Percentiles rank a stretch among this genome's conserved stretches.
These are phyloP conservation scores for Beauveria varroae DNA, from an alignment of 2,329 filamentous ascomycete genomes.

Conservation along the genomic window DNA sequence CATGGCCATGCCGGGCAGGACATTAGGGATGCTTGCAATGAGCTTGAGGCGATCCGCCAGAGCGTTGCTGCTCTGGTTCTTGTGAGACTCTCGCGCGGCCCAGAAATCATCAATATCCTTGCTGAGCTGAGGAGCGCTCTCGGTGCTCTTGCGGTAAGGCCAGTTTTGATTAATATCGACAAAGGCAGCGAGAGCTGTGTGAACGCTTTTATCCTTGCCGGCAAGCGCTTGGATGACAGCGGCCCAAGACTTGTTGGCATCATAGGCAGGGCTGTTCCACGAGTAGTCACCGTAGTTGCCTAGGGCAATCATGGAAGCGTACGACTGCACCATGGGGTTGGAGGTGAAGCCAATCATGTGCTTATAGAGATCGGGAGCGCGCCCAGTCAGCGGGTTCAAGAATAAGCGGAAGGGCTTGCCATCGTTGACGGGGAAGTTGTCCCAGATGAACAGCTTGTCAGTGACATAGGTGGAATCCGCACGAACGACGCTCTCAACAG, in stretches of 20 bases:
- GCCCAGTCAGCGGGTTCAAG: constrained; percentile 12
- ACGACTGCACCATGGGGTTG: constrained; percentile 15
- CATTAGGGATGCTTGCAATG: constrained; percentile 2
- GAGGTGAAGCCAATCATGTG: constrained; percentile 14
- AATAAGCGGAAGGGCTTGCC: constrained; percentile 11
- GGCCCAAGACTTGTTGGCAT: constrained; percentile 2
- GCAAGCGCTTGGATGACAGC: constrained; percentile 12
- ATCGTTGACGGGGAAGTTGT: constrained; percentile 16
- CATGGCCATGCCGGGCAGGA: constrained; percentile 12
- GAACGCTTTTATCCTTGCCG: neutral
- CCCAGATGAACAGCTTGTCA: constrained; percentile 15
- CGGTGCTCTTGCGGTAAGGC: constrained; percentile 11
- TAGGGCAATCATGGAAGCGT: constrained; percentile 13
- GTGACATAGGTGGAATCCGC: constrained; percentile 12
- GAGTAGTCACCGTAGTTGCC: constrained; percentile 14
- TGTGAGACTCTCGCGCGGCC: constrained; percentile 3
- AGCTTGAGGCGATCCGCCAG: constrained; percentile 5
- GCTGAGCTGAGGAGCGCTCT: constrained; percentile 12
- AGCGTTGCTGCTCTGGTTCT: neutral
- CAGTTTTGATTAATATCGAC: constrained; percentile 14
- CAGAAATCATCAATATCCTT: constrained; percentile 13
- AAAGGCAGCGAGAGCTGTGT: constrained; percentile 9
- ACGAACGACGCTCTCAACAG: constrained; percentile 11
- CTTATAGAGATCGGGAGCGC: constrained; percentile 12
- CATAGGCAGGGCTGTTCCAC: constrained; percentile 12